Percentiles rank a stretch among this genome's conserved stretches.
Conservation (phyloP, 2,329 filamentous ascomycete species). For the Claviceps humidiphila region DNA sequence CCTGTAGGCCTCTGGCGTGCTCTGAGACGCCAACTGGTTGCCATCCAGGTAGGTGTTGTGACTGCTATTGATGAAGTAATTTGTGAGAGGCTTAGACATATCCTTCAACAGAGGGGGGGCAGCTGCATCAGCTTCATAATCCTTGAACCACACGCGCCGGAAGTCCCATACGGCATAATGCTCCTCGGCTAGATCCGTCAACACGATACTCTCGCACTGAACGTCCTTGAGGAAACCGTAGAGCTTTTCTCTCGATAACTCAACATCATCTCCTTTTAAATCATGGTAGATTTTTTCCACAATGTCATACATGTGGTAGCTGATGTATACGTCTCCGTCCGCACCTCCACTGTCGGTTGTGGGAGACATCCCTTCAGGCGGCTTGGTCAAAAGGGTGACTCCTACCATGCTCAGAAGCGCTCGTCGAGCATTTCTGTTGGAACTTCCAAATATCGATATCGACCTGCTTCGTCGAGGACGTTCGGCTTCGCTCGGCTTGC, state of each 20-base stretch:
- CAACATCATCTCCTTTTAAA: slow-evolving; percentile 22
- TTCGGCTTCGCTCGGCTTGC: slow-evolving; percentile 5
- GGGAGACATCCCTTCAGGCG: slow-evolving; percentile 14
- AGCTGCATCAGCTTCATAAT: slow-evolving; percentile 30
- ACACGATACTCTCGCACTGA: slow-evolving; percentile 30
- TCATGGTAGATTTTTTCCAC: slow-evolving; percentile 34
- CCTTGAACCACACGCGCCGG: slow-evolving; percentile 32
- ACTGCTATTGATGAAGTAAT: slow-evolving; percentile 90
- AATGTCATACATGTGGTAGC: slow-evolving; percentile 33
- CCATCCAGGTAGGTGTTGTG: slow-evolving; percentile 90
- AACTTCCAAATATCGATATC: slow-evolving; percentile 26
- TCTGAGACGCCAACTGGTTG: slow-evolving; percentile 69
- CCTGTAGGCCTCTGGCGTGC: slow-evolving; percentile 66
- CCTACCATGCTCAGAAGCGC: slow-evolving; percentile 21
- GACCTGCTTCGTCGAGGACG: slow-evolving; percentile 21
- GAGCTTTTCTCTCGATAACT: slow-evolving; percentile 25
- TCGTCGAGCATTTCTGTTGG: slow-evolving; percentile 17
- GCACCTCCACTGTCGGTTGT: slow-evolving; percentile 10
- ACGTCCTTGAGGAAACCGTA: slow-evolving; percentile 33
- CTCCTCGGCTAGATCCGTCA: slow-evolving; percentile 22
- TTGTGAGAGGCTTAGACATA: slow-evolving; percentile 56
- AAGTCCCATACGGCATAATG: slow-evolving; percentile 36
- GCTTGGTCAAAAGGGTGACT: slow-evolving; percentile 15
- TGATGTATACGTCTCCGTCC: slow-evolving; percentile 27
- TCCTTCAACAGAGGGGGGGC: slow-evolving; percentile 39